Conservation (phyloP, 768 basidiomycete genomes). For the Lactarius evosmus region DNA sequence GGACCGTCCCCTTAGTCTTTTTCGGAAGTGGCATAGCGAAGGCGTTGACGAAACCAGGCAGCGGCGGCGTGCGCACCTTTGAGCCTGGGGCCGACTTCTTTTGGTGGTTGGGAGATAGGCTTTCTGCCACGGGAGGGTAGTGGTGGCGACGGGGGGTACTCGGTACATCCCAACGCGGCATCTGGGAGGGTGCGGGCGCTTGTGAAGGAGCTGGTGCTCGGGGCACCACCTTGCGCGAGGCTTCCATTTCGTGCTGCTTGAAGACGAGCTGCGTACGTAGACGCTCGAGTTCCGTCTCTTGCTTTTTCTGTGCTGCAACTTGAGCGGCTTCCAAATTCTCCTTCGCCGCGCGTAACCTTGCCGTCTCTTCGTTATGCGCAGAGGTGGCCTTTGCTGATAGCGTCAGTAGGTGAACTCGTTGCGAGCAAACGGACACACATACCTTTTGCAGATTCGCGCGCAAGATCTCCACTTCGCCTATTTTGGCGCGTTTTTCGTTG, state of each 20-base stretch:
- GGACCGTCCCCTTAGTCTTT: slow-evolving; percentile 15
- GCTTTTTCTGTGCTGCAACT: slow-evolving; percentile 8
- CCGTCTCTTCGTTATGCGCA: slow-evolving; percentile 20
- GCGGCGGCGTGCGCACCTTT: slow-evolving; percentile 5
- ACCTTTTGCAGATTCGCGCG: slow-evolving; percentile 27
- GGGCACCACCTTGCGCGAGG: slow-evolving; percentile 8
- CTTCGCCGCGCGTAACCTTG: slow-evolving; percentile 22
- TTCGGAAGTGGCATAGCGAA: slow-evolving; percentile 10
- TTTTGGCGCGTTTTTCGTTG: slow-evolving; percentile 26
- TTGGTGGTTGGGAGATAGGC: slow-evolving; percentile 1
- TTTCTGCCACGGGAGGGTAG: not conserved
- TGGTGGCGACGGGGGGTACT: slow-evolving; percentile 3
- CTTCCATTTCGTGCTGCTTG: slow-evolving; percentile 26
- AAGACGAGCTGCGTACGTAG: slow-evolving; percentile 27
- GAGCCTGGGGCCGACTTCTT: not conserved
- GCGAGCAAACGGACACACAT: not conserved
- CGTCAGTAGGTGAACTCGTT: not conserved
- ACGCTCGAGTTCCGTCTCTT: slow-evolving; percentile 25
- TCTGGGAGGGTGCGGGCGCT: not conserved
- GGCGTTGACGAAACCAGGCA: slow-evolving; percentile 27
- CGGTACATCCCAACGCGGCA: slow-evolving; percentile 8
- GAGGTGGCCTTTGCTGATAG: slow-evolving; percentile 2
- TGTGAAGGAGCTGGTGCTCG: slow-evolving; percentile 13
- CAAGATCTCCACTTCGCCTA: slow-evolving; percentile 27
- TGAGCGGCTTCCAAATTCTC: slow-evolving; percentile 24